phyloP scores from a whole-genome alignment of 176 grass and related monocot species.

The Paspalum notatum region DNA sequence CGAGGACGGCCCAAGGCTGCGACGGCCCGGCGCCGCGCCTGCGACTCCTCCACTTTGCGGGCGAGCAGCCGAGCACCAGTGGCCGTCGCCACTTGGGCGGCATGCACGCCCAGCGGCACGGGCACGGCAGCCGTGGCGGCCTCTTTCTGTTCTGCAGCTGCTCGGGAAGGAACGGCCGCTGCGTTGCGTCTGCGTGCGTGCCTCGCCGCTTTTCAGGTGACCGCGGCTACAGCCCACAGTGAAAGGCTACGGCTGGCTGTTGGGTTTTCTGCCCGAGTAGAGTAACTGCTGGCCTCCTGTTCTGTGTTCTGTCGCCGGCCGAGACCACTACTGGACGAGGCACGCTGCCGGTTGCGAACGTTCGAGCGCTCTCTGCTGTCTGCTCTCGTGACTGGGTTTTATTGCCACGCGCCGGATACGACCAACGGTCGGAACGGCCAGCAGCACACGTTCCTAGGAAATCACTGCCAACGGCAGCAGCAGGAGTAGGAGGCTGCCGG shows the following conservation, averaged over 20 bases:
- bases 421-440: constrained; percentile 28
- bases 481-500: neutral
- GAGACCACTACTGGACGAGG: neutral
- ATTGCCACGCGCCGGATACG: neutral
- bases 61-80: neutral
- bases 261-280: neutral
- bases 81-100: constrained; percentile 32
- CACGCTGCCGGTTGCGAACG: neutral
- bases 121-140: neutral
- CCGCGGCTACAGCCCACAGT: neutral
- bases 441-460: neutral
- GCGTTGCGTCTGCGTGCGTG: constrained; percentile 15
- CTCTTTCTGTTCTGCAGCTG: neutral
- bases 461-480: neutral
- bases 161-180: neutral
- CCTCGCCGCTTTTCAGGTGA: constrained; percentile 29
- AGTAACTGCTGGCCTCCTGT: neutral
- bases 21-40: neutral
- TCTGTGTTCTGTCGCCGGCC: neutral
- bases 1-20: constrained; percentile 20
- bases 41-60: neutral
- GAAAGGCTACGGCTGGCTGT: neutral
- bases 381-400: constrained; percentile 8
- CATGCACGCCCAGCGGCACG: constrained; percentile 30
- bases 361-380: neutral